Evolutionary conservation across 1,139 yeast genomes (phyloP).

Genomic region (Diutina siamensis): DNA sequence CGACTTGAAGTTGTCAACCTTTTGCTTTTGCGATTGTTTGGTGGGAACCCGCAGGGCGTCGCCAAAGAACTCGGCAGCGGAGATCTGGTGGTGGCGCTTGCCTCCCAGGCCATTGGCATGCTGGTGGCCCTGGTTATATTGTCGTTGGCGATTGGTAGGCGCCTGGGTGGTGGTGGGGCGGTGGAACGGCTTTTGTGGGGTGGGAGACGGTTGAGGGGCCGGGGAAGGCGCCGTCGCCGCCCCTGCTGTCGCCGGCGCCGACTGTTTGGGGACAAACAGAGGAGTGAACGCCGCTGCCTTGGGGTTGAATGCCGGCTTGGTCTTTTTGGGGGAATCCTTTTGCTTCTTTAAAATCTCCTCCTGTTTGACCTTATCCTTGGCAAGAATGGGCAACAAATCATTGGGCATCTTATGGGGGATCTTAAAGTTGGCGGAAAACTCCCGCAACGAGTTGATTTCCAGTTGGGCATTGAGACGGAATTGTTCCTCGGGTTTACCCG

Average conservation of each 20-base stretch:
- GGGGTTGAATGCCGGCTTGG: constrained; percentile 3
- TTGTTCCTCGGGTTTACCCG: constrained; percentile 16
- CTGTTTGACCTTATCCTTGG: constrained; percentile 57
- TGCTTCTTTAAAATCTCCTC: constrained; percentile 42
- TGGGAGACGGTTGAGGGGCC: neutral
- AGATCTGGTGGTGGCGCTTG: constrained; percentile 30
- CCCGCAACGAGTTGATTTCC: constrained; percentile 69
- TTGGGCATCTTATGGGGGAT: constrained; percentile 64
- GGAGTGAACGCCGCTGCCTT: constrained; percentile 2
- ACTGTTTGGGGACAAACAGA: neutral
- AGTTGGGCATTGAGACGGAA: constrained; percentile 45
- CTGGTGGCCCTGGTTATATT: constrained; percentile 1
- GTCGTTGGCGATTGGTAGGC: neutral
- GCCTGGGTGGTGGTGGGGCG: neutral
- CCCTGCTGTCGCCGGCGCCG: neutral
- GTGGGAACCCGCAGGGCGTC: constrained; percentile 36
- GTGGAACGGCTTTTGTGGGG: constrained; percentile 3
- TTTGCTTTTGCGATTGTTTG: constrained; percentile 26
- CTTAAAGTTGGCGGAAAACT: constrained; percentile 75
- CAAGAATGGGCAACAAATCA: constrained; percentile 64
- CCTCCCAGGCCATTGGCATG: constrained; percentile 4
- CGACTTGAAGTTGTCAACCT: constrained; percentile 24
- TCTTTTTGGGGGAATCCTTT: constrained; percentile 7
- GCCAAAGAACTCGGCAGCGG: constrained; percentile 40
- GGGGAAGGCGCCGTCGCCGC: no score